Base-by-base conservation (phyloP, 495 filamentous ascomycete genomes). In the Diplogelasinospora grovesii region DNA sequence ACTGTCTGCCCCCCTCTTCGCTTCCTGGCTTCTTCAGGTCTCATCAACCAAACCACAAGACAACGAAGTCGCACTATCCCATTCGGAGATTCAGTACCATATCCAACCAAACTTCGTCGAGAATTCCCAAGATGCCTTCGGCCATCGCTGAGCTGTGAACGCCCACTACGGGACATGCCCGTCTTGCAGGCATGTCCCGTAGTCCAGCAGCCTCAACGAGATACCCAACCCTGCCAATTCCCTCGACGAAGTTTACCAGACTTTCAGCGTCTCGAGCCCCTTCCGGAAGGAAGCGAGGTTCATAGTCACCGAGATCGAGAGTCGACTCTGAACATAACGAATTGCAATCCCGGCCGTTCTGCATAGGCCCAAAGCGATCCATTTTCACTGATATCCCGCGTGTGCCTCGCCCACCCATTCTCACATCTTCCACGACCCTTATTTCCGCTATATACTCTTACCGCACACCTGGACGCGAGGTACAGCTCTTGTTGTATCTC, bases 141-240 rank as follows among this genome's bases (percentile, higher is more conserved):
- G 83, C 83, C 69, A 76, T 86, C 84, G 85, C 79, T 87, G 85
- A 83, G 85, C 86, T 93, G 83, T 93, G 85, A 88, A 85, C 70
- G 69, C 75, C 78, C 82, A 79, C 86, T 89, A 82, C 79, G 80
- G 81, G 73, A n/a, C 68, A 57, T 72, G 71, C 63, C 60, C 54
- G 62, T 50, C 54, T 40, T 32, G 56, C 46, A 49, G 63, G 54
- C 63, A 56, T 68, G 69, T 71, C 70, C 63, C 71, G 75, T 73
- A 76, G 78, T 77, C 82, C 80, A 81, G 77, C 85, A 89, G 86
- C 83, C 60, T 70, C 84, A 78, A 70, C 85, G 85, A 85, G 76
- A 70, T 61, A 63, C 75, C 79, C 74, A 76, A 80, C 70, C 74
- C 70, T 52, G 50, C 66, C 74, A 69, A 69, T 69, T 64, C 72